Conservation (phyloP, 768 basidiomycete genomes). For the Lactarius pseudohatsudake region DNA sequence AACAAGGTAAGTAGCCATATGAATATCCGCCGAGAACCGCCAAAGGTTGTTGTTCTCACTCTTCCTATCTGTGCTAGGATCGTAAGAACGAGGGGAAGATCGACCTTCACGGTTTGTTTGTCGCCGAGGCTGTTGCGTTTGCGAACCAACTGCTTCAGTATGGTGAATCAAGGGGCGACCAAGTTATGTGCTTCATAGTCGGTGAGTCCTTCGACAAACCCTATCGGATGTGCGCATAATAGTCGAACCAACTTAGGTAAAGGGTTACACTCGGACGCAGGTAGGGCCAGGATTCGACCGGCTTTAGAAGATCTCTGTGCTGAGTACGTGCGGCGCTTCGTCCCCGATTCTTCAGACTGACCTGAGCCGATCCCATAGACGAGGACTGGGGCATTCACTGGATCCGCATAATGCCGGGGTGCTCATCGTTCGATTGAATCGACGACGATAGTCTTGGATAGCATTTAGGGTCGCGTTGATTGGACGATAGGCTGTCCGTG, state of each 20-base stretch:
- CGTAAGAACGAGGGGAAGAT: background rate
- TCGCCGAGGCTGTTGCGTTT: background rate
- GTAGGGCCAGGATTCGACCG: slow-evolving; percentile 12
- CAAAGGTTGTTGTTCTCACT: background rate
- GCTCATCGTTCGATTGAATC: slow-evolving; percentile 13
- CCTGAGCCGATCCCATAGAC: slow-evolving; percentile 2
- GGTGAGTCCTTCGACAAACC: slow-evolving; percentile 1
- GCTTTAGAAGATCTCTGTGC: slow-evolving; percentile 8
- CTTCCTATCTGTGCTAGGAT: background rate
- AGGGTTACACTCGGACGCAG: slow-evolving; percentile 13
- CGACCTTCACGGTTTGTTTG: slow-evolving; percentile 18
- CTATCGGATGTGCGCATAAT: background rate
- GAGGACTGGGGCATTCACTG: background rate
- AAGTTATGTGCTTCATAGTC: slow-evolving; percentile 17
- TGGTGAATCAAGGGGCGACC: background rate
- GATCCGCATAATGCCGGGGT: slow-evolving; percentile 18
- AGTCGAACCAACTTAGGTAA: background rate
- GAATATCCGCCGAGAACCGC: background rate
- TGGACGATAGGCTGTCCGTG: background rate
- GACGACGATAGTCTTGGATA: background rate
- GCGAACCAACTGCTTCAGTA: background rate
- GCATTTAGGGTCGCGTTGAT: background rate
- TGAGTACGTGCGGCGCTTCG: background rate
- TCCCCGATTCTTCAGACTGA: background rate
- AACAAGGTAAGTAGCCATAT: slow-evolving; percentile 16